A percentile compares a stretch with the other conserved stretches of the same genome.
These are phyloP conservation scores for Epichloe scottii DNA, from an alignment of 2,329 filamentous ascomycete species.

Conservation along the genomic window DNA sequence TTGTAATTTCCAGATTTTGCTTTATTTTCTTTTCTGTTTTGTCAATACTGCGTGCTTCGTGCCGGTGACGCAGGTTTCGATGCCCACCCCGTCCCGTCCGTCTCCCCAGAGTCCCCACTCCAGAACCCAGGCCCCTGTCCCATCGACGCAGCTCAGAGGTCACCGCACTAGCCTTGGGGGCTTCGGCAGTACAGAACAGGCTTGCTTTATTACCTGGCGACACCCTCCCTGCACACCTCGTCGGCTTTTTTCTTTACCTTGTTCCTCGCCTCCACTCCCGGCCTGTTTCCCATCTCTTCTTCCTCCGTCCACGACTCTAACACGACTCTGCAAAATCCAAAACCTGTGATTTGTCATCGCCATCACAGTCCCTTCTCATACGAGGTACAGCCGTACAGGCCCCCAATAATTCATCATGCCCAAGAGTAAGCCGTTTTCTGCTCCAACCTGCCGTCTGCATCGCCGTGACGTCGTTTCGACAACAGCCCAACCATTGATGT, in stretches of 20 bases:
- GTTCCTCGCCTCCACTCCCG: not conserved
- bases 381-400: not conserved
- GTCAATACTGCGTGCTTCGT: no score
- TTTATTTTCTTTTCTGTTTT: no score
- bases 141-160: no score
- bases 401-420: slow-evolving; percentile 2
- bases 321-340: not conserved
- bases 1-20: not conserved
- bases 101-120: not conserved
- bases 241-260: not conserved
- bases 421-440: slow-evolving; percentile 9
- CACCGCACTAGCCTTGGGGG: no score
- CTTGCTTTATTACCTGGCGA: slow-evolving; percentile 2
- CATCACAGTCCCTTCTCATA: not conserved
- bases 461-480: no score
- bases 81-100: no score
- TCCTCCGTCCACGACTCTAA: not conserved
- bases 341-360: not conserved
- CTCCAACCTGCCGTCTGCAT: no score
- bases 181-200: not conserved
- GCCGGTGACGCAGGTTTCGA: not conserved
- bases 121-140: not conserved
- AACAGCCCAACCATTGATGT: no score
- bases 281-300: not conserved
- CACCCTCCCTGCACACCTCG: not conserved